Percentiles rank a stretch among this genome's conserved stretches.
Conservation (phyloP, 768 basidiomycete genomes). For the Lentinula lateritia region DNA sequence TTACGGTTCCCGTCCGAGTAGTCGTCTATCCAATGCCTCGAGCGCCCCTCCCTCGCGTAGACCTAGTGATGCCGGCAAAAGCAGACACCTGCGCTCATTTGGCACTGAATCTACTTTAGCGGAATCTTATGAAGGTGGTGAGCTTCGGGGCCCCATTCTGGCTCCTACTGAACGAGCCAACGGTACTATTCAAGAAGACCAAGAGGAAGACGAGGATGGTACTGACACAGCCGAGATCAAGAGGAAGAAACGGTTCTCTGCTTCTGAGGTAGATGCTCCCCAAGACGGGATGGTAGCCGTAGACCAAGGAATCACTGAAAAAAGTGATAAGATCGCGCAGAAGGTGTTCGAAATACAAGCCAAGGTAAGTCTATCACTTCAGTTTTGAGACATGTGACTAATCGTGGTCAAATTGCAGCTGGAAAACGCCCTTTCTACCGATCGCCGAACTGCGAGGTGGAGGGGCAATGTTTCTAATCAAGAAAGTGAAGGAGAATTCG, state of each 20-base stretch:
- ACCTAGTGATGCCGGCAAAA: slow-evolving; percentile 53
- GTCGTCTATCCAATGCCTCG: slow-evolving; percentile 60
- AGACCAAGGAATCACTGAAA: slow-evolving; percentile 77
- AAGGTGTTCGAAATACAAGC: slow-evolving; percentile 88
- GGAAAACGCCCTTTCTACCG: slow-evolving; percentile 66
- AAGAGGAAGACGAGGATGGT: slow-evolving; percentile 41
- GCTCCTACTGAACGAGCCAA: slow-evolving; percentile 38
- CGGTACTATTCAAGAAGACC: slow-evolving; percentile 50
- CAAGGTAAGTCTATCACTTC: slow-evolving; percentile 52
- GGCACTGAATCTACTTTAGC: slow-evolving; percentile 79
- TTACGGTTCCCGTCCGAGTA: slow-evolving; percentile 59
- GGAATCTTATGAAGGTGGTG: slow-evolving; percentile 51
- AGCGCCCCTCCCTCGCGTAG: slow-evolving; percentile 49
- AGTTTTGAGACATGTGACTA: slow-evolving; percentile 4
- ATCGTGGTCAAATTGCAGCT: slow-evolving; percentile 39
- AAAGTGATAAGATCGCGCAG: slow-evolving; percentile 83
- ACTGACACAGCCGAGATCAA: slow-evolving; percentile 14
- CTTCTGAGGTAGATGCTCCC: slow-evolving; percentile 52
- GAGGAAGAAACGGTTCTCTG: slow-evolving; percentile 78
- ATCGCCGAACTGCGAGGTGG: slow-evolving; percentile 40
- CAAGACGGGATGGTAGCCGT: slow-evolving; percentile 85
- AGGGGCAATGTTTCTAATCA: slow-evolving; percentile 26
- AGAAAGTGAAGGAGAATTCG: slow-evolving; percentile 55
- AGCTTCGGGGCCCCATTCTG: slow-evolving; percentile 25
- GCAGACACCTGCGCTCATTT: slow-evolving; percentile 58